phyloP scores from a whole-genome alignment of 2,329 filamentous ascomycete species.

The Bipolaris oryzae region DNA sequence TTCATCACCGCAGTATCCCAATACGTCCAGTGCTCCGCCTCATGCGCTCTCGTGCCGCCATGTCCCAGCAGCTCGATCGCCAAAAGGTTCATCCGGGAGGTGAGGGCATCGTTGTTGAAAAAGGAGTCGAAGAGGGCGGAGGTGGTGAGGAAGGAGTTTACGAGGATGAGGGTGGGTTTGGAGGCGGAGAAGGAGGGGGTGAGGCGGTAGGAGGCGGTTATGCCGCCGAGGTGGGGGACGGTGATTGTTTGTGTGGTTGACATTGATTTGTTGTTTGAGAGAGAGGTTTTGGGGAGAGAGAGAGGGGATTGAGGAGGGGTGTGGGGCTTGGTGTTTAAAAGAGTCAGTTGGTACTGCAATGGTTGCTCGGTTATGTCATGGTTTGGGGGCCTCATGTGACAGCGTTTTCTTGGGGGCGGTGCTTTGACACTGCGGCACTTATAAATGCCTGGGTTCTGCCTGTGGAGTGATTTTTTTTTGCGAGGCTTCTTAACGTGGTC shows the following conservation, averaged over 20 bases:
- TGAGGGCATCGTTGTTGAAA: conserved; percentile 47
- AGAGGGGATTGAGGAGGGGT: no score
- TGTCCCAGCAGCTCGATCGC: conserved; percentile 62
- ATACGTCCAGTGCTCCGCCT: conserved; percentile 58
- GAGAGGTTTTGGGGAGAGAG: no score
- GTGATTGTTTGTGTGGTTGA: conserved; percentile 48
- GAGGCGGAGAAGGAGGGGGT: conserved; percentile 40
- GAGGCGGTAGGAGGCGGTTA: conserved; percentile 56
- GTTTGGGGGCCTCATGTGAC: neutral
- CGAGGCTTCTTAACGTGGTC: neutral
- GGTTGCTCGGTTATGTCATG: neutral
- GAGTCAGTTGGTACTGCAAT: neutral
- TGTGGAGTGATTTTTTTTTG: neutral
- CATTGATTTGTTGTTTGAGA: conserved; percentile 19
- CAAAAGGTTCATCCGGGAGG: conserved; percentile 55
- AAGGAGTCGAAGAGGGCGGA: conserved; percentile 53
- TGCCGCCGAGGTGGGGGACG: conserved; percentile 59
- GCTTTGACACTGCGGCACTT: no score
- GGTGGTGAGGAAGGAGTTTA: conserved; percentile 60
- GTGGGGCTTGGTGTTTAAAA: neutral
- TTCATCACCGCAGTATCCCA: conserved; percentile 60
- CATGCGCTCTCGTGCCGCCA: conserved; percentile 53
- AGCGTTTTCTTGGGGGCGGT: neutral
- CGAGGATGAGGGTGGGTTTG: conserved; percentile 59
- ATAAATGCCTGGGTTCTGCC: neutral